Evolutionary conservation across 129 eudicot species (phyloP).

Genomic region (Escallonia herrerae): DNA sequence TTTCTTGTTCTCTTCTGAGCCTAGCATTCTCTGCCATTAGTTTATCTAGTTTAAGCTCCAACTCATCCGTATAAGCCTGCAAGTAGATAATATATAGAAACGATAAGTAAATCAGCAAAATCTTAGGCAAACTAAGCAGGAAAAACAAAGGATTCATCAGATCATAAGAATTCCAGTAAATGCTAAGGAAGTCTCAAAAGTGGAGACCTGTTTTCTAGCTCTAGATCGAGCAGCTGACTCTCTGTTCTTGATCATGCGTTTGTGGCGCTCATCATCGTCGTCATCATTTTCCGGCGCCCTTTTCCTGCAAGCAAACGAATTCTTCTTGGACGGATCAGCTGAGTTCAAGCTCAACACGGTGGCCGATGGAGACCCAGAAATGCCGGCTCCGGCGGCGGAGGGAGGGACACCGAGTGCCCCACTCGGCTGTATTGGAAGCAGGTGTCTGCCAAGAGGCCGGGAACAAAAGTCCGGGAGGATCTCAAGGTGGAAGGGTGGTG

Average conservation of each 20-base stretch:
- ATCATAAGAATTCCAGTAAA: neutral
- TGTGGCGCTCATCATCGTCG: conserved; percentile 11
- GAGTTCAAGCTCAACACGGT: conserved; percentile 27
- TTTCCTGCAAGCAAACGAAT: conserved; percentile 6
- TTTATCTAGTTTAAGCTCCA: conserved; percentile 33
- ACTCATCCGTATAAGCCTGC: conserved; percentile 38
- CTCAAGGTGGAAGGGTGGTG: neutral
- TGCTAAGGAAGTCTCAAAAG: conserved; percentile 4
- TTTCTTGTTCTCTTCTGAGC: conserved; percentile 32
- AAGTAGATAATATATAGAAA: neutral
- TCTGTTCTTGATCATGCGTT: conserved; percentile 50
- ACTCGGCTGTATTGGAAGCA: neutral
- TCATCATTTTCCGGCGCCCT: conserved; percentile 20
- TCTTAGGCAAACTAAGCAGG: neutral
- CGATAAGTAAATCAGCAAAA: neutral
- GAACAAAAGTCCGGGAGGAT: neutral
- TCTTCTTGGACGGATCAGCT: neutral
- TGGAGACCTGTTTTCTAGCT: conserved; percentile 45
- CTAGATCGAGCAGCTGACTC: conserved; percentile 61
- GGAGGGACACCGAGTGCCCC: neutral
- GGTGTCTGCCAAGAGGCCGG: conserved; percentile 1
- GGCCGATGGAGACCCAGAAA: conserved; percentile 11
- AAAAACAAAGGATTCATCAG: neutral
- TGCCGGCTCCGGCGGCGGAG: conserved; percentile 1
- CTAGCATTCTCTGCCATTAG: conserved; percentile 43